Evolutionary conservation across 1,284 basidiomycete genomes (phyloP), one percentile per base, ranked within the genome.

Genomic region (Melampsora abietis-canadensis): DNA sequence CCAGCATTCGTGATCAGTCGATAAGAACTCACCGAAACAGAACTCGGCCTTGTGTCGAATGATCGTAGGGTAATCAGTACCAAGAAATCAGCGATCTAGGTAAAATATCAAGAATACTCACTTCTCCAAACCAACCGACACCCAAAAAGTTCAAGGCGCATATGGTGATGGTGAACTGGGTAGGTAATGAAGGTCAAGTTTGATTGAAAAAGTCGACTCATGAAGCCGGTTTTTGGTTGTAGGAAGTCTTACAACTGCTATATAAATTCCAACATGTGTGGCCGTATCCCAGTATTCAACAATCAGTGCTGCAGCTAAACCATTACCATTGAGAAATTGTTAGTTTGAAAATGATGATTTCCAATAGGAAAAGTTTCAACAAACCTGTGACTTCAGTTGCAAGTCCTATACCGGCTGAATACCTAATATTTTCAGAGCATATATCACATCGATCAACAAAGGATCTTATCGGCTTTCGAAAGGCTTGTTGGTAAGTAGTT

Each of bases 71-170:
- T 44, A n/a, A 27, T 40, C 64, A 19, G 40, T 14, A 44, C 34
- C 34, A 37, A 37, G 66, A 60, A 21, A 30, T 81, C 80, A 77
- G 85, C 86, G 85, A 27, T 84, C 21, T 19, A 61, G 66, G 30
- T 24, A 60, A 46, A 10, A 40, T 40, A 17, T 24, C 10, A 63
- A 24, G 27, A 30, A 17, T 47, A 63, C 76, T 66, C 57, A 31
- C 46, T 81, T 90, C 88, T 78, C 89, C 89, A 77, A 88, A 89
- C 79, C 85, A 87, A 65, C 80, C 78, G 61, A 90, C 89, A 76
- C 90, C 89, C 77, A 70, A 66, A 1, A 77, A 65, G n/a, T 78
- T 78, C 15, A 78, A 57, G 5, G 57, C 21, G n/a, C 76, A 73
- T 3, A 76, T 70, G 10, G 68, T 46, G 27, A 51, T 15, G 76